Conservation (phyloP, 2,329 filamentous ascomycete species). For the Aspergillus cejpii region DNA sequence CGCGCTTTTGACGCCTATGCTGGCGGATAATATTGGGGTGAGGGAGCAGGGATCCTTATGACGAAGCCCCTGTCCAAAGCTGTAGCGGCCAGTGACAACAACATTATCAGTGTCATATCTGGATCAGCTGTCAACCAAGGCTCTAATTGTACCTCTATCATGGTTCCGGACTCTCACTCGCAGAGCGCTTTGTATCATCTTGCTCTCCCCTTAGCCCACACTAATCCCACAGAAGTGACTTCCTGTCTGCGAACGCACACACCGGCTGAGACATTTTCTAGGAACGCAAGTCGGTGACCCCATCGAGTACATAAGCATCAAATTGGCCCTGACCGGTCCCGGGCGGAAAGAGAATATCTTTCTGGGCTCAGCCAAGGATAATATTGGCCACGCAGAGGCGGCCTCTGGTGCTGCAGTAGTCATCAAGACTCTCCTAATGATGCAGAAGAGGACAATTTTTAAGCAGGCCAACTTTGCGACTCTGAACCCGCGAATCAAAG, state of each 20-base stretch:
- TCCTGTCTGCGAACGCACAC: conserved; percentile 17
- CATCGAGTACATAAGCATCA: conserved; percentile 19
- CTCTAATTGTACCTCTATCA: conserved; percentile 14
- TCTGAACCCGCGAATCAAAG: conserved; percentile 21
- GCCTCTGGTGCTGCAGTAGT: conserved; percentile 21
- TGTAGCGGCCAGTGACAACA: conserved; percentile 14
- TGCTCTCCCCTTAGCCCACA: conserved; percentile 3
- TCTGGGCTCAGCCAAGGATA: conserved; percentile 25
- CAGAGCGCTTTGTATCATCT: conserved; percentile 12
- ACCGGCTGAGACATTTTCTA: conserved; percentile 4
- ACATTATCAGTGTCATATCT: conserved; percentile 17
- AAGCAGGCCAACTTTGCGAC: conserved; percentile 20
- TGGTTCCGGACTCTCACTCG: conserved; percentile 14
- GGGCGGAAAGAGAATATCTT: conserved; percentile 5
- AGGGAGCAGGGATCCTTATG: conserved; percentile 19
- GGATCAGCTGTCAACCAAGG: conserved; percentile 18
- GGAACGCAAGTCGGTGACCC: conserved; percentile 18
- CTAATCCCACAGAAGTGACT: conserved; percentile 11
- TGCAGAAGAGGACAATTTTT: conserved; percentile 21
- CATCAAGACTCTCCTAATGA: conserved; percentile 22
- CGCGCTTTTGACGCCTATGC: conserved; percentile 11
- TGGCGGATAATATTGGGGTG: conserved; percentile 25
- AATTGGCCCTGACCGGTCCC: conserved; percentile 13
- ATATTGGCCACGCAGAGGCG: conserved; percentile 24
- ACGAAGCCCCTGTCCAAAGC: conserved; percentile 19